A percentile compares a stretch with the other conserved stretches of the same genome.
Conservation (phyloP, 768 basidiomycete species). For the Lyophyllum atratum region DNA sequence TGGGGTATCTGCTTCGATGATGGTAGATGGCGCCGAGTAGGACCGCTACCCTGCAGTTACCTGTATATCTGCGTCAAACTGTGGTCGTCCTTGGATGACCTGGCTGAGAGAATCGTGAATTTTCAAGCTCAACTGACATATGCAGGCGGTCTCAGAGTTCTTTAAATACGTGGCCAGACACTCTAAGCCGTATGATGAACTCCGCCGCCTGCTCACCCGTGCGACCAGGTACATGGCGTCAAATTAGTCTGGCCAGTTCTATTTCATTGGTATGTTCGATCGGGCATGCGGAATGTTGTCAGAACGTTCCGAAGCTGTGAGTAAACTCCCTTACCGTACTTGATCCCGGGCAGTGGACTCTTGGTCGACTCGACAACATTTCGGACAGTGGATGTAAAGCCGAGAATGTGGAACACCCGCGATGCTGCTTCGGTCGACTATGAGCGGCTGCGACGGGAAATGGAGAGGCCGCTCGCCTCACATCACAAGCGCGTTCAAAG, state of each 20-base stretch:
- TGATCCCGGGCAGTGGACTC: neutral
- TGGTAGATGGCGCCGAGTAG: neutral
- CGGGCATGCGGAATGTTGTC: neutral
- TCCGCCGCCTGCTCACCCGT: neutral
- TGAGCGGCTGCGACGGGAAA: too few species aligned
- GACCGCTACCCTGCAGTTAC: neutral
- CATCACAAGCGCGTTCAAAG: neutral
- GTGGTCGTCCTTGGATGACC: neutral
- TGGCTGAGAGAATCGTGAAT: neutral
- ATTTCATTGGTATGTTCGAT: neutral
- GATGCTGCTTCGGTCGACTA: too few species aligned
- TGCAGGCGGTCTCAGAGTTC: neutral
- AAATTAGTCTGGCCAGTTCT: neutral
- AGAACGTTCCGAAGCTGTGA: neutral
- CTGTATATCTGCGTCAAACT: neutral
- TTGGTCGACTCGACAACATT: neutral
- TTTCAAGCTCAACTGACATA: neutral
- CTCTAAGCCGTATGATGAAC: neutral
- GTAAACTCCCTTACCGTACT: neutral
- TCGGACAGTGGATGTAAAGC: too few species aligned
- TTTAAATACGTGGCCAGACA: neutral
- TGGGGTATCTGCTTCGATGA: neutral
- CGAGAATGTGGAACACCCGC: too few species aligned
- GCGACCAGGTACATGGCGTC: neutral
- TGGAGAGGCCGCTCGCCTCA: neutral